Evolutionary conservation across 2,329 filamentous ascomycete genomes (phyloP).

Genomic region (Penicillium carneum): DNA sequence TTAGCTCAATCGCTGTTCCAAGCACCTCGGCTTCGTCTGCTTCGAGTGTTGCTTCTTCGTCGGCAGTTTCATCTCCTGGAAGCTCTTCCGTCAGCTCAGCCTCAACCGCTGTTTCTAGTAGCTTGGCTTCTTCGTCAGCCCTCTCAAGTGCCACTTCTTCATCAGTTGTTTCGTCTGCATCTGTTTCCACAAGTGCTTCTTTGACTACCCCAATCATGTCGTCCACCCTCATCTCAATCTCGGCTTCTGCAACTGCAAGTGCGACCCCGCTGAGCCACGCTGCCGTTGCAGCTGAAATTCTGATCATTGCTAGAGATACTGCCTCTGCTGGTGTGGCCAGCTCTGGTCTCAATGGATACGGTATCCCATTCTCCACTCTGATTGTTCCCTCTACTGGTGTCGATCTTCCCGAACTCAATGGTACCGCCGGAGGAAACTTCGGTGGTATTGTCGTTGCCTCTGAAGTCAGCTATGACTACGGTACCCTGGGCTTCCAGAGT

Average conservation of each 20-base stretch:
- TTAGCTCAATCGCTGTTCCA: too few species aligned
- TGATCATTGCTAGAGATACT: constrained; percentile 64
- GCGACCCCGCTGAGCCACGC: constrained; percentile 32
- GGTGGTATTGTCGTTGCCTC: constrained; percentile 65
- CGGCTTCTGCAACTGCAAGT: constrained; percentile 32
- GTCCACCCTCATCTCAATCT: constrained; percentile 30
- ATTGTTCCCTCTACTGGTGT: constrained; percentile 62
- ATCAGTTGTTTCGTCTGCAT: neutral
- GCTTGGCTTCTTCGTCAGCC: neutral
- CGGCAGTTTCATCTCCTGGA: neutral
- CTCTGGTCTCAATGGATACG: constrained; percentile 66
- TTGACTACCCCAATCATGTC: constrained; percentile 34
- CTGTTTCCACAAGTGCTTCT: constrained; percentile 9
- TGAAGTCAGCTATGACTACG: constrained; percentile 64
- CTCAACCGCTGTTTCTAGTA: neutral
- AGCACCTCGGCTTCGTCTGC: too few species aligned
- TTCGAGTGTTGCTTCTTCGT: too few species aligned
- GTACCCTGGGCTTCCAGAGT: constrained; percentile 56
- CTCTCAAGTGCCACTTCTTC: neutral
- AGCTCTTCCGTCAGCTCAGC: constrained; percentile 4
- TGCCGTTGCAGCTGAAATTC: constrained; percentile 55
- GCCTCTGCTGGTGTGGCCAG: constrained; percentile 58
- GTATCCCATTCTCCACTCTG: constrained; percentile 65
- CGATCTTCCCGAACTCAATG: constrained; percentile 61
- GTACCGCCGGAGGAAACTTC: constrained; percentile 61